Evolutionary conservation across 495 filamentous ascomycete species (phyloP), one percentile per base, ranked within the genome.

Genomic region (Aspergillus bertholletiae): DNA sequence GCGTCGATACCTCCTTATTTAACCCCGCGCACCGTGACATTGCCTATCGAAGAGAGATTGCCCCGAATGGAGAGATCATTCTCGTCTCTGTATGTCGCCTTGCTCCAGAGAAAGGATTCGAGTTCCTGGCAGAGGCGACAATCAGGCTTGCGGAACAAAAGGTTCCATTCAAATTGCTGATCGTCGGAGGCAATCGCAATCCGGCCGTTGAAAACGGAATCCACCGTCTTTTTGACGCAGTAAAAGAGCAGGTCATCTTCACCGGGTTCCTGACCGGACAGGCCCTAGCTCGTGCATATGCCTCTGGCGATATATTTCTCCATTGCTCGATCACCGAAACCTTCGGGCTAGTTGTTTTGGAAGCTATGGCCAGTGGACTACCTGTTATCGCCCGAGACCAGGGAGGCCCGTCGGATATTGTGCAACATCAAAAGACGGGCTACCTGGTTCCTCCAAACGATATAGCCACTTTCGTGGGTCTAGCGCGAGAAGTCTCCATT

Each of bases 301-400:
- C 84, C 4, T 77, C 75, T 0, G 82, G 76, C 4, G 84, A 87
- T 57, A 53, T 87, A 22, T 86, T 87, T 55, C 64, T 87, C 13
- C 84, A 87, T 55, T 84, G 81, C 65, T 86, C 83, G 18, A 75
- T 85, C 54, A 85, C 81, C 15, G 84, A 87, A 62, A 86, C 82
- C 0, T 87, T 87, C 60, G 84, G 84, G 1, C 67, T 87, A 18
- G 82, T 86, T 1, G 81, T 85, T 3, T 67, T 87, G 0, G 84
- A 87, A 59, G 78, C 80, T 6, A 86, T 87, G 84, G 82, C 83
- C 0, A 84, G 81, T 61, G 82, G 81, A 8, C 67, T 87, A 4
- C 82, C 83, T 0, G 83, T 87, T 7, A 75, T 87, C 48, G 84
- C 83, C 7, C 72, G 83, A 40, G 82, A 85, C 56, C 79, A 84